Evolutionary conservation across 2,329 filamentous ascomycete genomes (phyloP).

Genomic region (Fusarium brachygibbosum): DNA sequence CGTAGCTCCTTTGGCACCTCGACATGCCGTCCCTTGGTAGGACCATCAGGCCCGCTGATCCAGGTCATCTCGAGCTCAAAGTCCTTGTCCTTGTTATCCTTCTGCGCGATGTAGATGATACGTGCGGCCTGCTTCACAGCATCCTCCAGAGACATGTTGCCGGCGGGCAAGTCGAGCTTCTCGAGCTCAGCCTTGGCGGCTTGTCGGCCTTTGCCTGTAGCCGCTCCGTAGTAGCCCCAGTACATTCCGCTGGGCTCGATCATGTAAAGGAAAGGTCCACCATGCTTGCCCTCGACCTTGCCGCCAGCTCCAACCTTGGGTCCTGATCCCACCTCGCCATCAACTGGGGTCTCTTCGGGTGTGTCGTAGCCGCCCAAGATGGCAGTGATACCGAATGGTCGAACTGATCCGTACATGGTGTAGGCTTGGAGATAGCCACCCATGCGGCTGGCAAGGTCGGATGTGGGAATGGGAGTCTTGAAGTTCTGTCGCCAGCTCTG

Average conservation of each 20-base stretch:
- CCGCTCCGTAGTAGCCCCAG: conserved; percentile 99
- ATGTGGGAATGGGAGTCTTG: conserved; percentile 92
- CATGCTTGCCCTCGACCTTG: conserved; percentile 80
- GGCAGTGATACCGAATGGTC: conserved; percentile 95
- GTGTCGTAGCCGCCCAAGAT: conserved; percentile 96
- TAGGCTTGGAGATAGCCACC: conserved; percentile 97
- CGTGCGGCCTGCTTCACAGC: conserved; percentile 96
- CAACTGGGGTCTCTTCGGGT: conserved; percentile 85
- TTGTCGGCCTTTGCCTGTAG: conserved; percentile 96
- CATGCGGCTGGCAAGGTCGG: conserved; percentile 91
- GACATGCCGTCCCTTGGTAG: conserved; percentile 92
- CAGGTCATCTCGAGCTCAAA: conserved; percentile 99
- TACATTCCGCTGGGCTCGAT: conserved; percentile 97
- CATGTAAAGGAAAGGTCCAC: conserved; percentile 97
- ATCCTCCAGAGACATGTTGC: conserved; percentile 82
- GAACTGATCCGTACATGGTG: conserved; percentile 96
- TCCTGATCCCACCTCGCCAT: conserved; percentile 89
- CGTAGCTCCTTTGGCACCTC: conserved; percentile 92
- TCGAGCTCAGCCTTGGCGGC: conserved; percentile 98
- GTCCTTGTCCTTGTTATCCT: conserved; percentile 99
- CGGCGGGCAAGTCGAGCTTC: conserved; percentile 90
- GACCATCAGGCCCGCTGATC: conserved; percentile 87
- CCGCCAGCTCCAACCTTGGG: conserved; percentile 85
- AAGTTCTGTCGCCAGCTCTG: conserved; percentile 91
- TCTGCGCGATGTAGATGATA: conserved; percentile 97